Percentiles rank a stretch among this genome's conserved stretches.
phyloP scores from a whole-genome alignment of 2,329 filamentous ascomycete genomes.

The Ceratocystis eucalypticola region DNA sequence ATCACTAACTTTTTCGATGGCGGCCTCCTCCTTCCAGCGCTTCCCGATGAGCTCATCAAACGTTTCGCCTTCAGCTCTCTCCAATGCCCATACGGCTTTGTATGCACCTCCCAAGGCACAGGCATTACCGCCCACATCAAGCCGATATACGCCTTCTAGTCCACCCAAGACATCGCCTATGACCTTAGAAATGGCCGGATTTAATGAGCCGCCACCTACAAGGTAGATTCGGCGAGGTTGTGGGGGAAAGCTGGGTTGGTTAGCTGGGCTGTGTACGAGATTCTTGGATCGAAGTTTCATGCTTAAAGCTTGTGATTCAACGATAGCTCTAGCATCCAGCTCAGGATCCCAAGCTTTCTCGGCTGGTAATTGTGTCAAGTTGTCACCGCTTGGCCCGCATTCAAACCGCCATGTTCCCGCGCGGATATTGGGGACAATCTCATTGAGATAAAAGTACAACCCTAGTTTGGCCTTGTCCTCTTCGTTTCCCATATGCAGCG shows the following conservation, averaged over 20 bases:
- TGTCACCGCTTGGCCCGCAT: conserved; percentile 41
- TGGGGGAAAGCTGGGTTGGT: conserved; percentile 44
- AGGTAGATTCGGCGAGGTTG: conserved; percentile 87
- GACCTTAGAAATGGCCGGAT: conserved; percentile 74
- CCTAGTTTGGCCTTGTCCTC: conserved; percentile 62
- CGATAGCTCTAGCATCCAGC: conserved; percentile 70
- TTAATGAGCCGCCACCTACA: conserved; percentile 81
- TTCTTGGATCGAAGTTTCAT: conserved; percentile 72
- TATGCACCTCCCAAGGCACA: conserved; percentile 90
- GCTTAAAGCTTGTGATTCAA: conserved; percentile 90
- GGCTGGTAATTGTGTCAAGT: conserved; percentile 29
- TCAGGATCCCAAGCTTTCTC: conserved; percentile 34
- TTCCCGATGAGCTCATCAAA: conserved; percentile 79
- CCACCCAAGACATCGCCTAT: conserved; percentile 82
- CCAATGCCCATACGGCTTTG: conserved; percentile 87
- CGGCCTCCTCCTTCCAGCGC: conserved; percentile 74
- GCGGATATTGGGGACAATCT: conserved; percentile 85
- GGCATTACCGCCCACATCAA: conserved; percentile 89
- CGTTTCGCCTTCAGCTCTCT: conserved; percentile 52
- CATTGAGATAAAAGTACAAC: conserved; percentile 87
- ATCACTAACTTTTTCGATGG: conserved; percentile 67
- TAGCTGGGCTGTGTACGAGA: conserved; percentile 48
- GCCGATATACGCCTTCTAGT: conserved; percentile 76
- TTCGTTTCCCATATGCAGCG: conserved; percentile 47
- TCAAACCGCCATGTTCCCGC: conserved; percentile 79